A percentile compares a stretch with the other conserved stretches of the same genome.
phyloP scores from a whole-genome alignment of 495 filamentous ascomycete genomes.

The Penicillium parvum region DNA sequence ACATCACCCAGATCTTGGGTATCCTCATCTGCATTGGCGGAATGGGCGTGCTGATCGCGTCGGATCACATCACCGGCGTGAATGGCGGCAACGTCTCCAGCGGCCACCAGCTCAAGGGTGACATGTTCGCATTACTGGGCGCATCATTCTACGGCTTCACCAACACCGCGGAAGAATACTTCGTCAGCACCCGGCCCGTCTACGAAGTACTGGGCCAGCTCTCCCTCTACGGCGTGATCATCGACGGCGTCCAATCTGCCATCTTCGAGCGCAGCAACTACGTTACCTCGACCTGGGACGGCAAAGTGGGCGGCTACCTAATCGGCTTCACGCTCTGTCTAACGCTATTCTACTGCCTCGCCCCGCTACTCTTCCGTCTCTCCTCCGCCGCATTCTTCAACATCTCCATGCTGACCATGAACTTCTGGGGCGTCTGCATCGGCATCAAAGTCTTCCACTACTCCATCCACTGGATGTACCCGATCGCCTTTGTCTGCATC shows the following conservation, averaged over 20 bases:
- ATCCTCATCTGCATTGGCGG: conserved; percentile 90
- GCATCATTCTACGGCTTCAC: conserved; percentile 88
- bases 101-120: conserved; percentile 76
- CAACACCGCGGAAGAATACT: conserved; percentile 90
- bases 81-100: conserved; percentile 55
- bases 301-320: conserved; percentile 70
- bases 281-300: conserved; percentile 59
- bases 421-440: conserved; percentile 95
- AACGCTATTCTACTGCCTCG: conserved; percentile 78
- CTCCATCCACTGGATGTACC: conserved; percentile 83
- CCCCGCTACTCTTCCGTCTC: conserved; percentile 82
- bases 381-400: conserved; percentile 93
- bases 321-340: conserved; percentile 83
- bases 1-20: conserved; percentile 72
- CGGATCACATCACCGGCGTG: conserved; percentile 74
- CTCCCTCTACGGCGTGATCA: conserved; percentile 80
- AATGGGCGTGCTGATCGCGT: conserved; percentile 82
- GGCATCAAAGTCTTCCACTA: conserved; percentile 81
- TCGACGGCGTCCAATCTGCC: conserved; percentile 83
- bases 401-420: conserved; percentile 86
- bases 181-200: conserved; percentile 78
- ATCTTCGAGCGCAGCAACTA: conserved; percentile 85
- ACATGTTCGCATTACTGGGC: conserved; percentile 83
- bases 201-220: conserved; percentile 94
- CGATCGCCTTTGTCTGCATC: conserved; percentile 90